A percentile compares a stretch with the other conserved stretches of the same genome.
phyloP scores from a whole-genome alignment of 2,329 filamentous ascomycete species.

The Tolypocladium cylindrosporum region DNA sequence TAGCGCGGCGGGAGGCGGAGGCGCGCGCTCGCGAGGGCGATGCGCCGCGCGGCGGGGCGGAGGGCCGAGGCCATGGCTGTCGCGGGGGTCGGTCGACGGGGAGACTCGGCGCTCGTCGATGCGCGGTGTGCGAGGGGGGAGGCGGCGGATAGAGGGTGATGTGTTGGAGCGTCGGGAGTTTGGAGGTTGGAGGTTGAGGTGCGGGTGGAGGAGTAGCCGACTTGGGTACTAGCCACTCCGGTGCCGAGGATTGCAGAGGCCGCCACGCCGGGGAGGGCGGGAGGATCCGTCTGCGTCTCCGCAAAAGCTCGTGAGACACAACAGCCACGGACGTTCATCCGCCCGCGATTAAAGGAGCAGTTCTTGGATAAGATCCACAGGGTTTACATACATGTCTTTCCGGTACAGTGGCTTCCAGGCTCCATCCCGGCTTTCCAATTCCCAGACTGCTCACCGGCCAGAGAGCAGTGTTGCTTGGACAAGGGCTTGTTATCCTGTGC shows the following conservation, averaged over 20 bases:
- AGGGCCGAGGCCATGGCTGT: conserved; percentile 7
- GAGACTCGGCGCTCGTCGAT: neutral
- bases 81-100: neutral
- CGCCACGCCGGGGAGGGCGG: neutral
- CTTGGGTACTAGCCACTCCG: neutral
- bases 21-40: neutral
- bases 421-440: no score
- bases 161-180: neutral
- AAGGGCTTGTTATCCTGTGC: no score
- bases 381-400: no score
- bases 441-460: no score
- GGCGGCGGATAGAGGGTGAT: neutral
- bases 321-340: neutral
- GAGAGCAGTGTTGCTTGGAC: no score
- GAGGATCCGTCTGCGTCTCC: neutral
- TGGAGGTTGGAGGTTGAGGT: neutral
- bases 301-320: neutral
- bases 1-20: neutral
- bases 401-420: no score
- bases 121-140: neutral
- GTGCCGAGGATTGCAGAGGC: neutral
- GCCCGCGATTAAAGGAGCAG: neutral
- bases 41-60: conserved; percentile 9
- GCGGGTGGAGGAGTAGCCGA: neutral
- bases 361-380: no score